Evolutionary conservation across 2,329 filamentous ascomycete species (phyloP), one percentile per base, ranked within the genome.

Genomic region (Blumeriella jaapii): DNA sequence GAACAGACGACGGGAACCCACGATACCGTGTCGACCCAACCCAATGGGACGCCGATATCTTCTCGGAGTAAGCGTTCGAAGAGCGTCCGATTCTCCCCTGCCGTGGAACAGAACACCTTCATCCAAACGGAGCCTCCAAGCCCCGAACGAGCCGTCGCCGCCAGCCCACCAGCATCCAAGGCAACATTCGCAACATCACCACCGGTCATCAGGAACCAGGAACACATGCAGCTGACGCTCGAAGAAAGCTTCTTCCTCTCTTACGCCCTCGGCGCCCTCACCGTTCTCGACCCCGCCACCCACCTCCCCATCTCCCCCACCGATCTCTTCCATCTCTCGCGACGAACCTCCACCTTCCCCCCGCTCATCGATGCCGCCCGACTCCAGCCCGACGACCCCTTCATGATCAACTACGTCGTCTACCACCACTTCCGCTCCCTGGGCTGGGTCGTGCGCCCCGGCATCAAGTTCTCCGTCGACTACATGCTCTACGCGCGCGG

Each of bases 401-500:
- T 98, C 58, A 63, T 96, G 13, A 58, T 94, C 1, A 78, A 84
- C 39, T 98, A 96, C 53, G 77, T 76, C 9, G 84, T 84, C 12
- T 98, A 94, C 57, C 91, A 98, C 55, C 89, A 98, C 56, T 98
- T 94, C 61, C 80, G 91, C 23, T 93, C 86, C 0, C 67, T 96
- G 0, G 91, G 91, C 15, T 98, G 91, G 89, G 84, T 95, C 1
- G 81, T 93, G 0, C 79, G 93, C 10, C 77, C 82, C 4, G 93
- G 91, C 22, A 78, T 93, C 55, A 98, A 98, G 55, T 98, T 98
- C 50, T 84, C 83, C 14, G 82, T 86, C 7, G 91, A 98, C 58
- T 95, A 84, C 64, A 64, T 98, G n/a, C 70, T 98, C 6, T 98
- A 98, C 60, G 78, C 85, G 38, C 79, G 86, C 13, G 91, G 91